Conservation (phyloP, 176 grass and related monocot genomes). For the Urochloa ruziziensis region DNA sequence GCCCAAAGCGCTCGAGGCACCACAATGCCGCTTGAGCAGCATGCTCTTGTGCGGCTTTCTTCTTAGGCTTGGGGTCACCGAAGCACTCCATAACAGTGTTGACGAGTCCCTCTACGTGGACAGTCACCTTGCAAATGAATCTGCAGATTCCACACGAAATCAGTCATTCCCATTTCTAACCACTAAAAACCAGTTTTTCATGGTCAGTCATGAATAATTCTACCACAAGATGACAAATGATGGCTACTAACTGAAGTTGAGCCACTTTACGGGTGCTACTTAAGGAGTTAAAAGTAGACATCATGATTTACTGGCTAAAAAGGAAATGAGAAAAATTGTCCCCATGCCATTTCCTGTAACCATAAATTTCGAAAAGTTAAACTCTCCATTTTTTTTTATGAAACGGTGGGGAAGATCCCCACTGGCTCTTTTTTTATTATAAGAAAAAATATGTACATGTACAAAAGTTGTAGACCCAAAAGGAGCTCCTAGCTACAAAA, state of each 20-base stretch:
- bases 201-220: not conserved
- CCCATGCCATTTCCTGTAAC: not conserved
- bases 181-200: not conserved
- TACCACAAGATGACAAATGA: not conserved
- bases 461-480: too few relatives aligned
- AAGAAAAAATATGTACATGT: too few relatives aligned
- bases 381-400: too few relatives aligned
- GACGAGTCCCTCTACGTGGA: slow-evolving; percentile 39
- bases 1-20: slow-evolving; percentile 44
- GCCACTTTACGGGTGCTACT: not conserved
- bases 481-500: too few relatives aligned
- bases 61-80: slow-evolving; percentile 45
- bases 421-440: too few relatives aligned
- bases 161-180: not conserved
- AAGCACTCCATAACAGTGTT: slow-evolving; percentile 46
- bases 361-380: not conserved
- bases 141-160: slow-evolving; percentile 29
- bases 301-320: not conserved
- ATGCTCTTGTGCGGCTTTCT: slow-evolving; percentile 54
- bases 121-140: slow-evolving; percentile 63
- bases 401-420: too few relatives aligned
- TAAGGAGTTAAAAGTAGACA: not conserved
- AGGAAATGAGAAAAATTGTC: not conserved
- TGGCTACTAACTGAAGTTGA: not conserved
- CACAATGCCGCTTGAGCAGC: slow-evolving; percentile 66